Base-by-base conservation (phyloP, 2,329 filamentous ascomycete species). In the Botrytis squamosa region DNA sequence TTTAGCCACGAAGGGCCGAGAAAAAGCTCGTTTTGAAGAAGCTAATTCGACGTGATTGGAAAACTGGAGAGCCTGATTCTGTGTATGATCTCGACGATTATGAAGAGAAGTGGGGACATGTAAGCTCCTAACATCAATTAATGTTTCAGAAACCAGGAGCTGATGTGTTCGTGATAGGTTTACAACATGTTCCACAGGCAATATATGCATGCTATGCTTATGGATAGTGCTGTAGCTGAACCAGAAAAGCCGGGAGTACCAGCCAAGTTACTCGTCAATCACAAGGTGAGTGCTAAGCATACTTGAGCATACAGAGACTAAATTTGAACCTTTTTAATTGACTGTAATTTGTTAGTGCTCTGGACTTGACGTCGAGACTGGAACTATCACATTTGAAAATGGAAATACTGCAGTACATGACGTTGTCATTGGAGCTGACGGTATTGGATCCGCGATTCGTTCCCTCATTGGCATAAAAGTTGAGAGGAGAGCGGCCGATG, bases 161-260 rank as follows among this genome's bases (percentile, higher is more conserved):
- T 68, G 20, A 68, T 57, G 25, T 25, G 36, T 38, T 42, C 16
- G 14, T 3, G 40, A 55, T 70, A 77, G 74, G 84, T 88, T 0
- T 91, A 91, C 80, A 88, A 91, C 81, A 91, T 91, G 88, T 91
- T 92, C 76, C 89, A 92, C 77, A 85, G 89, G 0, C 88, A 90
- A 78, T 86, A 91, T 75, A 91, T 92, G 90, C 90, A 92, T 77
- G 78, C 83, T 16, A 91, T 91, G 88, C 80, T 92, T 29, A 89
- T 86, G 82, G 88, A 90, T 16, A 82, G 84, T 70, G 89, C 89
- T 0, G 66, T 88, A 75, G 84, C 85, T 10, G 89, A 89, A 0
- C 57, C 57, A 63, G 83, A 85, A 65, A 90, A 89, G 0, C 83
- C 85, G 65, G 90, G 90, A 0, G 79, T 74, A 1, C 88, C 89